phyloP scores from a whole-genome alignment of 768 basidiomycete species.

The Mycena sanguinolenta region DNA sequence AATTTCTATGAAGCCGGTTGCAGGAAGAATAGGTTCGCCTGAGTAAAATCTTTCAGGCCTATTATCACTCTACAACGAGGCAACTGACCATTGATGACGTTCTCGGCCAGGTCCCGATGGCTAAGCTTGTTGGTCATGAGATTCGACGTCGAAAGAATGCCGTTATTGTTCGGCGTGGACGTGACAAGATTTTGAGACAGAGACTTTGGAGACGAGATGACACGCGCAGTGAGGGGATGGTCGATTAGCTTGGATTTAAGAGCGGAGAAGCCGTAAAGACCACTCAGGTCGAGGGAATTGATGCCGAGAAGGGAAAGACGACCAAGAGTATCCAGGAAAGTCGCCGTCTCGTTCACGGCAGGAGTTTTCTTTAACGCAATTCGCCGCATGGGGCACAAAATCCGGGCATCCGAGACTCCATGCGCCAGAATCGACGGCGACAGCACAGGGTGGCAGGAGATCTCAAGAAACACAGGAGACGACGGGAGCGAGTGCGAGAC shows the following conservation, averaged over 20 bases:
- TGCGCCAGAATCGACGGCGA: slow-evolving; percentile 12
- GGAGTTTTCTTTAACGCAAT: slow-evolving; percentile 16
- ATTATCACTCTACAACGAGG: too few relatives aligned
- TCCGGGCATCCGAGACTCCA: slow-evolving; percentile 5
- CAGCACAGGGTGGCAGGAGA: slow-evolving; percentile 26
- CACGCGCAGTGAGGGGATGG: slow-evolving; percentile 17
- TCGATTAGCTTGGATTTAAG: slow-evolving; percentile 21
- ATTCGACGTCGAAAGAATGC: slow-evolving; percentile 19
- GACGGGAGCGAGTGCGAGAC: slow-evolving; percentile 11
- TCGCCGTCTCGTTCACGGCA: slow-evolving; percentile 12
- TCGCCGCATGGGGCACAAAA: slow-evolving; percentile 25
- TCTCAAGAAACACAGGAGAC: slow-evolving; percentile 17
- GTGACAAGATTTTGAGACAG: too few relatives aligned
- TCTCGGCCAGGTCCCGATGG: slow-evolving; percentile 20
- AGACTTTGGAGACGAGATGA: slow-evolving; percentile 23
- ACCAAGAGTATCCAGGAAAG: slow-evolving; percentile 27
- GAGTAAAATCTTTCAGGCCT: too few relatives aligned
- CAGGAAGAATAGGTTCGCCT: slow-evolving; percentile 25
- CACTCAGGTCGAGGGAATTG: slow-evolving; percentile 30
- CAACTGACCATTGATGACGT: slow-evolving; percentile 29
- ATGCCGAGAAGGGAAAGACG: slow-evolving; percentile 28
- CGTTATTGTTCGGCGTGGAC: too few relatives aligned
- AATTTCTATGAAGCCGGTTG: slow-evolving; percentile 25
- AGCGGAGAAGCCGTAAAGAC: slow-evolving; percentile 23
- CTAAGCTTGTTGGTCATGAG: slow-evolving; percentile 6